These are phyloP conservation scores for Handroanthus guayacan DNA, from an alignment of 257 asterid species.

Conservation along the genomic window DNA sequence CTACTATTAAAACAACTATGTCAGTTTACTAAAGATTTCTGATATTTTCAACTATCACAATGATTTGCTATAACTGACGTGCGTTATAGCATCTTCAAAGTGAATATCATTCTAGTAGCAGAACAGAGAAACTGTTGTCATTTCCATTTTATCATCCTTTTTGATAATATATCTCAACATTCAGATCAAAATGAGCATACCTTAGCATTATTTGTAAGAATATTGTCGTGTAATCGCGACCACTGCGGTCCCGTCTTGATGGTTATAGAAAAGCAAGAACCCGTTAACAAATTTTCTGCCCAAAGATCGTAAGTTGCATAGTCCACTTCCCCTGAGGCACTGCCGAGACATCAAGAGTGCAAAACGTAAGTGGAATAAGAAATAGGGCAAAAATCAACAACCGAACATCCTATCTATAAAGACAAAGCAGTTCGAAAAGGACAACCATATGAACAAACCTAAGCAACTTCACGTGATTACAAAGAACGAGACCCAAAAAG, in stretches of 20 bases:
- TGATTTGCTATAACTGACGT: neutral
- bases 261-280: constrained; percentile 23
- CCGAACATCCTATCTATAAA: neutral
- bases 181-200: neutral
- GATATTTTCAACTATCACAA: neutral
- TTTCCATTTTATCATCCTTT: too few species aligned
- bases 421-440: neutral
- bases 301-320: constrained; percentile 30
- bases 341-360: constrained; percentile 27
- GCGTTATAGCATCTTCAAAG: neutral
- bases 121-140: too few species aligned
- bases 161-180: too few species aligned
- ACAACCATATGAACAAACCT: neutral
- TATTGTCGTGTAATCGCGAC: constrained; percentile 13
- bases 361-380: neutral
- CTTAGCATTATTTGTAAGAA: constrained; percentile 30
- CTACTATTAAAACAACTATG: neutral
- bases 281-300: constrained; percentile 12
- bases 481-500: neutral
- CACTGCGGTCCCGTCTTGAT: constrained; percentile 8
- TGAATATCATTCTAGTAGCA: neutral
- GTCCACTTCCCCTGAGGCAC: constrained; percentile 41
- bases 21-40: neutral
- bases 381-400: too few species aligned
- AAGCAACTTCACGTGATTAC: neutral